These are phyloP conservation scores for Colletotrichum liriopes DNA, from an alignment of 2,329 filamentous ascomycete species.

Conservation along the genomic window DNA sequence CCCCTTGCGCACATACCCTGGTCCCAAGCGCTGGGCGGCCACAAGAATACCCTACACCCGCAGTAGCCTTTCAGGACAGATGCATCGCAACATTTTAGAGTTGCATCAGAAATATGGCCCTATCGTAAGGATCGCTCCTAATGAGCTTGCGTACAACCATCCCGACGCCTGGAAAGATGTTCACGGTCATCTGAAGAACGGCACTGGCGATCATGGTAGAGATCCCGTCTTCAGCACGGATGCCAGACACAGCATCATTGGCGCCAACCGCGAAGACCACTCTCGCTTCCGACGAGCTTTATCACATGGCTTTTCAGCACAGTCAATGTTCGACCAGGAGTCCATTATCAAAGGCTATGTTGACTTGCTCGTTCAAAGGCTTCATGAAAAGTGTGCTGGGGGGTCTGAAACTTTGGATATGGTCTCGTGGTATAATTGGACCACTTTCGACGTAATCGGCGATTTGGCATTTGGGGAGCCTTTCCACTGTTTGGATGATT, in stretches of 20 bases:
- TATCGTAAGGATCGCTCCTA: slow-evolving; percentile 62
- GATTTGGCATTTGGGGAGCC: slow-evolving; percentile 45
- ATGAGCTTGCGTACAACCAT: slow-evolving; percentile 62
- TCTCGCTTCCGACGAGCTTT: slow-evolving; percentile 45
- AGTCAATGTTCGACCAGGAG: slow-evolving; percentile 50
- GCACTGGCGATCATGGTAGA: slow-evolving; percentile 12
- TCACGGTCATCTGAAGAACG: slow-evolving; percentile 49
- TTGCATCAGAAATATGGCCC: slow-evolving; percentile 59
- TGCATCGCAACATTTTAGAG: slow-evolving; percentile 47
- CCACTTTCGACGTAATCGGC: slow-evolving; percentile 44
- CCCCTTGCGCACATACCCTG: slow-evolving; percentile 28
- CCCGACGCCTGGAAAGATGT: slow-evolving; percentile 58
- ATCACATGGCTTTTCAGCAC: slow-evolving; percentile 49
- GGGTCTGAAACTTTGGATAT: slow-evolving; percentile 41
- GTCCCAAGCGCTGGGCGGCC: slow-evolving; percentile 36
- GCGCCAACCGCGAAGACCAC: slow-evolving; percentile 43
- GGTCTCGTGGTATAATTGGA: slow-evolving; percentile 32
- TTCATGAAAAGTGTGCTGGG: slow-evolving; percentile 38
- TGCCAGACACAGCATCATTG: slow-evolving; percentile 40
- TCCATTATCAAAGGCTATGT: slow-evolving; percentile 48
- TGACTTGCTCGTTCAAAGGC: slow-evolving; percentile 45
- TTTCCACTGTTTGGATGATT: slow-evolving; percentile 39
- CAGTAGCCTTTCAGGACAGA: not conserved
- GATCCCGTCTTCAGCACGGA: not conserved
- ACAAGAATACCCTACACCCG: slow-evolving; percentile 3